Percentiles rank a stretch among this genome's conserved stretches.
phyloP scores from a whole-genome alignment of 176 grass and related monocot genomes.

The maize (Zea mays) region Zm-B73-REFERENCE-NAM-5.0 NC_050104.1:149082001-149082500 shows the following conservation, averaged over 20 bases:
- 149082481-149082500: too few species aligned
- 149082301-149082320: neutral
- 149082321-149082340: too few species aligned
- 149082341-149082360: too few species aligned
- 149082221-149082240: neutral
- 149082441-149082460: too few species aligned
- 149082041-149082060: constrained; percentile 7
- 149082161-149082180: constrained; percentile 37
- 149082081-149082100: constrained; percentile 36
- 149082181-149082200: constrained; percentile 7
- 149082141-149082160: constrained; percentile 24
- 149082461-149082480: too few species aligned
- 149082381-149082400: too few species aligned
- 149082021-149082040: constrained; percentile 24
- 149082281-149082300: neutral
- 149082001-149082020: constrained; percentile 66
- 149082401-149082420: too few species aligned
- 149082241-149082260: constrained; percentile 9
- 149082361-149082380: too few species aligned
- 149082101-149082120: neutral
- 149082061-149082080: constrained; percentile 20
- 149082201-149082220: neutral
- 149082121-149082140: neutral
- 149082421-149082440: too few species aligned
- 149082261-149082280: neutral